phyloP scores from a whole-genome alignment of 2,329 filamentous ascomycete species.

The Alternaria sp. region DNA sequence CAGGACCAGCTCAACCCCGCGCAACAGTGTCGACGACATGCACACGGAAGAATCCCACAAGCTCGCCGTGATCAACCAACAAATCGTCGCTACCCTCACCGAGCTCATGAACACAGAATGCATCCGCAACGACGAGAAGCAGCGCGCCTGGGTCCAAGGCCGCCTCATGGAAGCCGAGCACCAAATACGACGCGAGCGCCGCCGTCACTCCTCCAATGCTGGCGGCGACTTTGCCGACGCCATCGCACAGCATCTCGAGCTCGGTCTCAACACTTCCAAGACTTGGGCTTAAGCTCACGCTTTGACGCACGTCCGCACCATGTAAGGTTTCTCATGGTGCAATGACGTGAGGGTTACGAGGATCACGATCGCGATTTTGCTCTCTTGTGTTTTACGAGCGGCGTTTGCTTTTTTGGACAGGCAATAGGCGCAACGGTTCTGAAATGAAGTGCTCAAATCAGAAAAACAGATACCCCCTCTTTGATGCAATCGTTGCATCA shows the following conservation, averaged over 20 bases:
- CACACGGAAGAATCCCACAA: constrained; percentile 52
- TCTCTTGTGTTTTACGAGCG: constrained; percentile 8
- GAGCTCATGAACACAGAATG: constrained; percentile 61
- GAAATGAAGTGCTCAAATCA: constrained; percentile 43
- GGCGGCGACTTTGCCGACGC: constrained; percentile 44
- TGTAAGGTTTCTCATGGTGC: background rate
- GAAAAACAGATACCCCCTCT: constrained; percentile 31
- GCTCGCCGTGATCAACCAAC: constrained; percentile 58
- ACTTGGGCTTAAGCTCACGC: constrained; percentile 30
- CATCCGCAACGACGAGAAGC: constrained; percentile 54
- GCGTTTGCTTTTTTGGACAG: background rate
- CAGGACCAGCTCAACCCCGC: constrained; percentile 16
- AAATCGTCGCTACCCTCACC: constrained; percentile 62
- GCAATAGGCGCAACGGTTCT: constrained; percentile 28
- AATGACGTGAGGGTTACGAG: background rate
- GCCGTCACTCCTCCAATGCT: constrained; percentile 45
- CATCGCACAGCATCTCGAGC: constrained; percentile 45
- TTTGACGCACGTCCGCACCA: background rate
- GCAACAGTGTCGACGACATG: constrained; percentile 39
- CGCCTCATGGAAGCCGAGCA: constrained; percentile 61
- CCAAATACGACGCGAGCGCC: constrained; percentile 54
- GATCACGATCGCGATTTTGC: background rate
- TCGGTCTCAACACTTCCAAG: constrained; percentile 34
- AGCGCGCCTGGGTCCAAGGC: constrained; percentile 58
- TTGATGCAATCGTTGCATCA: constrained; percentile 3